These are phyloP conservation scores for Hymenoscyphus albidus DNA, from an alignment of 2,329 filamentous ascomycete species.

Conservation along the genomic window DNA sequence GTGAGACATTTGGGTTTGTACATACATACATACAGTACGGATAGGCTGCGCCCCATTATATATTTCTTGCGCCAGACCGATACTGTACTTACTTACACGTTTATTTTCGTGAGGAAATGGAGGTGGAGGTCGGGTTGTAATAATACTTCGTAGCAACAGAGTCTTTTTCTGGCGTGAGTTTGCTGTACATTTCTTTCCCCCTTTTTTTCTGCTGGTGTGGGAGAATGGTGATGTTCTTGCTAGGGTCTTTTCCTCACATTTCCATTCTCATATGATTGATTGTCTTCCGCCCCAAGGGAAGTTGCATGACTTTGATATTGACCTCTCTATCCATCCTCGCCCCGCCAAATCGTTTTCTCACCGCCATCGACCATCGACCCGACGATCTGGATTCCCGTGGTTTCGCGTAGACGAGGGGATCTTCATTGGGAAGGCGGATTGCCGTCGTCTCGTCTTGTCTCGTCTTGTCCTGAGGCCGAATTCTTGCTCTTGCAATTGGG, in stretches of 20 bases:
- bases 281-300: background rate
- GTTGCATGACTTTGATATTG: conserved; percentile 3
- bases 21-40: background rate
- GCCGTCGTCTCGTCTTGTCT: background rate
- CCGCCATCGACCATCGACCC: background rate
- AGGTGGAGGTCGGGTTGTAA: background rate
- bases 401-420: background rate
- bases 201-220: background rate
- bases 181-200: background rate
- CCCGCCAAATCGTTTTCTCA: background rate
- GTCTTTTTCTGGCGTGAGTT: background rate
- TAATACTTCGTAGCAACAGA: background rate
- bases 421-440: background rate
- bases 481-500: too few relatives aligned
- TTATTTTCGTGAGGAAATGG: background rate
- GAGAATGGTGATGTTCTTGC: background rate
- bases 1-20: background rate
- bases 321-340: background rate
- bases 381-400: background rate
- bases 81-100: background rate
- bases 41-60: background rate
- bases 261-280: background rate
- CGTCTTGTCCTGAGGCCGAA: too few relatives aligned
- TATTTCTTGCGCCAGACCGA: background rate
- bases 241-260: background rate